Percentiles rank a stretch among this genome's conserved stretches.
Evolutionary conservation across 208 protist species (phyloP).

Genomic region (Angomonas deanei): DNA sequence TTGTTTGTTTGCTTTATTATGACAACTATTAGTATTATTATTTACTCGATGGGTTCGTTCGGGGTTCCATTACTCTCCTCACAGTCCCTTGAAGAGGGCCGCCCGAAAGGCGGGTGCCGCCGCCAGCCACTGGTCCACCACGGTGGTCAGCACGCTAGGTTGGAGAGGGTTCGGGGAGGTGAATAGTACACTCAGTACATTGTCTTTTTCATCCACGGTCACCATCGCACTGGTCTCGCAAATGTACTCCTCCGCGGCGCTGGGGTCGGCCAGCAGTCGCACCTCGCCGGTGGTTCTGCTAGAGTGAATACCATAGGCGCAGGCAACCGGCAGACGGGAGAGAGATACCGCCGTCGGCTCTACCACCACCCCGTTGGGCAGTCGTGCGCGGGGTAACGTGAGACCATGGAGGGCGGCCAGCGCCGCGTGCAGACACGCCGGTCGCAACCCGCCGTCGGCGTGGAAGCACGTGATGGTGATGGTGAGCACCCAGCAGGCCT

Average conservation of each 20-base stretch:
- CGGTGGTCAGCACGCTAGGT: slow-evolving; percentile 23
- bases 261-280: slow-evolving; percentile 58
- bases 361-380: slow-evolving; percentile 68
- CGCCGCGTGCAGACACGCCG: slow-evolving; percentile 51
- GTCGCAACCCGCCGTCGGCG: slow-evolving; percentile 70
- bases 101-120: slow-evolving; percentile 15
- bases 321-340: slow-evolving; percentile 48
- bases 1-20: background rate
- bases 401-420: slow-evolving; percentile 60
- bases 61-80: background rate
- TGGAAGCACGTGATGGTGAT: slow-evolving; percentile 60
- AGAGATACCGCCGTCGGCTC: slow-evolving; percentile 35
- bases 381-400: slow-evolving; percentile 46
- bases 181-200: slow-evolving; percentile 50
- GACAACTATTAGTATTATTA: background rate
- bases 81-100: slow-evolving; percentile 6
- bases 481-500: slow-evolving; percentile 82
- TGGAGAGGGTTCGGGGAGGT: slow-evolving; percentile 41
- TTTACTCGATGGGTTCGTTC: background rate
- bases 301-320: slow-evolving; percentile 36
- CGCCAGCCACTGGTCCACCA: slow-evolving; percentile 19
- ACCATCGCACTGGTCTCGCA: slow-evolving; percentile 59
- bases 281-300: slow-evolving; percentile 15
- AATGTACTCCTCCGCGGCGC: slow-evolving; percentile 72
- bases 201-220: slow-evolving; percentile 41